These are phyloP conservation scores for Volutella citrinella DNA, from an alignment of 2,329 filamentous ascomycete species.

Conservation along the genomic window DNA sequence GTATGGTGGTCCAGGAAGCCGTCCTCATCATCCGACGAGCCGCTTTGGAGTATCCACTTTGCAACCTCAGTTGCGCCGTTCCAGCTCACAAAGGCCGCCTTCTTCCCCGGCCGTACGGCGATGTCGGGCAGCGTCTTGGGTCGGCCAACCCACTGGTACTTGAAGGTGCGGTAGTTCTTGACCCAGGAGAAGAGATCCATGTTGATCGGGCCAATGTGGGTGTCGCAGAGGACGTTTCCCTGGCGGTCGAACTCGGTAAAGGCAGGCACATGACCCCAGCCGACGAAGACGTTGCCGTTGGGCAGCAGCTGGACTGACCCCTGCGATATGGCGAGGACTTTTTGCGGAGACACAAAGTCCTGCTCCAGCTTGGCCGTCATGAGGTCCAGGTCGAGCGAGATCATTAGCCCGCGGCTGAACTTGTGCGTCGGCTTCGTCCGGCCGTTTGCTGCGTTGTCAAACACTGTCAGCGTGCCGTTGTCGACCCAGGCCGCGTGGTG, in stretches of 20 bases:
- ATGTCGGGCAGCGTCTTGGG: conserved; percentile 30
- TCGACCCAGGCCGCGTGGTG: conserved; percentile 50
- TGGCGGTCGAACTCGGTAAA: conserved; percentile 45
- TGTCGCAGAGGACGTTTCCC: conserved; percentile 52
- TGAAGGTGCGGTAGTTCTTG: conserved; percentile 54
- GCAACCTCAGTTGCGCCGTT: conserved; percentile 48
- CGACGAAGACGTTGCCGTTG: conserved; percentile 51
- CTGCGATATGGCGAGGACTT: conserved; percentile 35
- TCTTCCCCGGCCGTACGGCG: conserved; percentile 19
- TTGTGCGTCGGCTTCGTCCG: conserved; percentile 11
- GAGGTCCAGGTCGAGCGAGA: conserved; percentile 18
- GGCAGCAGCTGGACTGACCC: conserved; percentile 52
- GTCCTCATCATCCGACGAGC: background rate
- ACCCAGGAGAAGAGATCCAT: conserved; percentile 34
- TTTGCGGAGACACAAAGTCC: conserved; percentile 44
- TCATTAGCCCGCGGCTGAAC: conserved; percentile 23
- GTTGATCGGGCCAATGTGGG: conserved; percentile 40
- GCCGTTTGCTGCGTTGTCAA: conserved; percentile 31
- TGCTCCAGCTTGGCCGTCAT: conserved; percentile 34
- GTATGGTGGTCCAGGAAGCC: conserved; percentile 13
- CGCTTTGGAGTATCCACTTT: conserved; percentile 37
- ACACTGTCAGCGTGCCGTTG: conserved; percentile 47
- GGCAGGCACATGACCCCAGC: conserved; percentile 52
- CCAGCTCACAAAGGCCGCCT: conserved; percentile 48
- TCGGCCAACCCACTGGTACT: conserved; percentile 49